These are phyloP conservation scores for Ceratocystis lukuohia DNA, from an alignment of 2,329 filamentous ascomycete genomes.

Conservation along the genomic window DNA sequence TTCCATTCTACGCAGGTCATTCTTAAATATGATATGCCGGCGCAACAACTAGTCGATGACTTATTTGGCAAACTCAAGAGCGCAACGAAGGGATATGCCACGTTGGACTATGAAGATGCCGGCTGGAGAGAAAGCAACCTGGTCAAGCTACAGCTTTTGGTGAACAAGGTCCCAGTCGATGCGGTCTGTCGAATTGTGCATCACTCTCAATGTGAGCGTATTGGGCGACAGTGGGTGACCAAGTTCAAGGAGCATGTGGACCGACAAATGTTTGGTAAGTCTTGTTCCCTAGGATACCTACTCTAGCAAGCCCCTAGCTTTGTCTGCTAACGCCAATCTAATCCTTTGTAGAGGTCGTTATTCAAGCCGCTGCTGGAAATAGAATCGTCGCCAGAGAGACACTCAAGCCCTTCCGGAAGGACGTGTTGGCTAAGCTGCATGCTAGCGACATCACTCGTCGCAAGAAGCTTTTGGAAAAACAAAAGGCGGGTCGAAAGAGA, in stretches of 20 bases:
- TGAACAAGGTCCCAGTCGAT: conserved; percentile 88
- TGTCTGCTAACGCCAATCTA: not conserved
- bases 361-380: conserved; percentile 76
- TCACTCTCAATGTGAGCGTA: conserved; percentile 60
- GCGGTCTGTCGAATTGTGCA: conserved; percentile 89
- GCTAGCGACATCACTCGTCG: conserved; percentile 74
- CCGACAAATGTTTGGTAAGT: conserved; percentile 69
- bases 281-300: not conserved
- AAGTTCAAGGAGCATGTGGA: conserved; percentile 98
- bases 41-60: conserved; percentile 86
- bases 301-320: not conserved
- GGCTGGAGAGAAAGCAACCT: conserved; percentile 71
- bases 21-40: conserved; percentile 76
- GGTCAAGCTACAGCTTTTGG: conserved; percentile 79
- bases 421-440: conserved; percentile 85
- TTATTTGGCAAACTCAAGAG: conserved; percentile 96
- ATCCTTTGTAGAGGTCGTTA: conserved; percentile 56
- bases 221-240: conserved; percentile 77
- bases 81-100: conserved; percentile 86
- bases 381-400: conserved; percentile 83
- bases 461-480: conserved; percentile 82
- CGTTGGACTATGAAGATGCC: conserved; percentile 90
- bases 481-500: conserved; percentile 89
- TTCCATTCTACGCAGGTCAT: conserved; percentile 90
- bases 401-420: conserved; percentile 91